These are phyloP conservation scores for Arthromyces matolae DNA, from an alignment of 768 basidiomycete species.

Conservation along the genomic window DNA sequence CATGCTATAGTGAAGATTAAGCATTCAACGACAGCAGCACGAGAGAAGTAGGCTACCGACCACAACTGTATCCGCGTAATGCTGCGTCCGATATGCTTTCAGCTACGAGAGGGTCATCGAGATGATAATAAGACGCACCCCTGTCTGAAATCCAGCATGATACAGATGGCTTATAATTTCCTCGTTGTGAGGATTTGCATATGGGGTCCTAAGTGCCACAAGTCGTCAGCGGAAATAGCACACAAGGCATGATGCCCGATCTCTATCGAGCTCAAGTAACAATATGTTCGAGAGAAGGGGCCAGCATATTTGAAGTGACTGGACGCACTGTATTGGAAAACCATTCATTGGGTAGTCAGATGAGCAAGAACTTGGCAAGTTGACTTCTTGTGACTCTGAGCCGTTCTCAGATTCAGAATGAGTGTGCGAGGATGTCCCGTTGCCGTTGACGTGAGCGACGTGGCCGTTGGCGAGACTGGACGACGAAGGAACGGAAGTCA, in stretches of 20 bases:
- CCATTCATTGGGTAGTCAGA: constrained; percentile 51
- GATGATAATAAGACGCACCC: constrained; percentile 45
- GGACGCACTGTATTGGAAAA: constrained; percentile 56
- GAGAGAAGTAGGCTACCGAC: constrained; percentile 38
- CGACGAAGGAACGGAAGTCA: constrained; percentile 38
- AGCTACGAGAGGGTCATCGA: constrained; percentile 9
- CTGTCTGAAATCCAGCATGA: constrained; percentile 76
- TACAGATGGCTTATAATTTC: constrained; percentile 77
- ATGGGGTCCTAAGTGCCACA: constrained; percentile 37
- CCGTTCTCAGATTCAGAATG: constrained; percentile 35
- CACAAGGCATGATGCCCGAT: constrained; percentile 12
- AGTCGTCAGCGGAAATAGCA: constrained; percentile 9
- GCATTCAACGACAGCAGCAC: not conserved
- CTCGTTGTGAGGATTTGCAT: constrained; percentile 67
- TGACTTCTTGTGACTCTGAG: constrained; percentile 34
- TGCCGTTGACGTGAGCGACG: constrained; percentile 49
- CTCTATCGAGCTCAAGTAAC: constrained; percentile 5
- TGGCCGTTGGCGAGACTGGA: constrained; percentile 51
- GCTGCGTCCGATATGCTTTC: constrained; percentile 38
- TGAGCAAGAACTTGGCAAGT: constrained; percentile 34
- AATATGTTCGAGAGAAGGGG: constrained; percentile 2
- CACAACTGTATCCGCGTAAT: constrained; percentile 79
- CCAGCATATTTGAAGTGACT: constrained; percentile 3
- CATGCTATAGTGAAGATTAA: constrained; percentile 46
- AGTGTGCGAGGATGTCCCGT: constrained; percentile 43